Conservation (phyloP, 768 basidiomycete species). For the Tremella mesenterica region DNA sequence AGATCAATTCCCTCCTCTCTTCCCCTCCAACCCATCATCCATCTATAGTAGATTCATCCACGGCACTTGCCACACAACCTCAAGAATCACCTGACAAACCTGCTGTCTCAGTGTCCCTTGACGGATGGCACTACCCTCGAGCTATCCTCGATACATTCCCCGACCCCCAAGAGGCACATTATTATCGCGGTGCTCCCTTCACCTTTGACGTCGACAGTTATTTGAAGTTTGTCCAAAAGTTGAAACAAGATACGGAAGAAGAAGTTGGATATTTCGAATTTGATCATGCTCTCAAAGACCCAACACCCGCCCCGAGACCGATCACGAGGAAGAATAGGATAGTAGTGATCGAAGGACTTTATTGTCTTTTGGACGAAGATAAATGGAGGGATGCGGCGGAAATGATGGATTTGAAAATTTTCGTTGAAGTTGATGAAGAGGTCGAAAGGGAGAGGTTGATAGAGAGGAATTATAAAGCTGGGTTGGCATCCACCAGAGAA, state of each 20-base stretch:
- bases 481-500: conserved; percentile 56
- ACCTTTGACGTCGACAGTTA: conserved; percentile 71
- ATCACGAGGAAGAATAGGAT: conserved; percentile 61
- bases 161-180: conserved; percentile 50
- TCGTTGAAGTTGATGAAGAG: conserved; percentile 54
- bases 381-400: conserved; percentile 62
- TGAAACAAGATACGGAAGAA: conserved; percentile 46
- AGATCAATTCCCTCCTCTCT: conserved; percentile 49
- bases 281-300: conserved; percentile 78
- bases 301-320: conserved; percentile 53
- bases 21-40: conserved; percentile 11
- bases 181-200: conserved; percentile 61
- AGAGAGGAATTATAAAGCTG: conserved; percentile 64
- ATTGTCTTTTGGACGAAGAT: conserved; percentile 59
- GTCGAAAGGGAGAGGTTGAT: conserved; percentile 57
- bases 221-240: conserved; percentile 55
- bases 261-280: conserved; percentile 50
- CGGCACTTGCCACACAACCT: conserved; percentile 4
- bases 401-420: conserved; percentile 69
- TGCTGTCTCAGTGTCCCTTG: conserved; percentile 67
- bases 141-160: conserved; percentile 57
- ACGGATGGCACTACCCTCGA: conserved; percentile 86
- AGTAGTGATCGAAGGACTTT: conserved; percentile 80
- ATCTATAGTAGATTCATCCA: conserved; percentile 3
- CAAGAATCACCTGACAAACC: conserved; percentile 14